A percentile compares a stretch with the other conserved stretches of the same genome.
Evolutionary conservation across 768 basidiomycete species (phyloP).

Genomic region (Cyathus striatus): DNA sequence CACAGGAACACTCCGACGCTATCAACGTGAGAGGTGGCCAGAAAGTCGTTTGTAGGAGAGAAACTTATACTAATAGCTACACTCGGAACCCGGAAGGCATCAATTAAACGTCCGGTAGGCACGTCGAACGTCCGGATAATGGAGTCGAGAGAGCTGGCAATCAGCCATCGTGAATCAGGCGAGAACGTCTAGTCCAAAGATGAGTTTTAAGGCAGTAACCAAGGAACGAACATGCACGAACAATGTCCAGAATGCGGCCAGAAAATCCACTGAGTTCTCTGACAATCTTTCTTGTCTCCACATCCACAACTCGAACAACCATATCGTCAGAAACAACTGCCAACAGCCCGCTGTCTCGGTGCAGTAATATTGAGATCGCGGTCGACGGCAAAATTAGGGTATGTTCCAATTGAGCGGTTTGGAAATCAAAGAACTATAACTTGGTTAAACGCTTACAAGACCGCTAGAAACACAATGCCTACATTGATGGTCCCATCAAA

Average conservation of each 20-base stretch:
- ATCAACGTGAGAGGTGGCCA: slow-evolving; percentile 93
- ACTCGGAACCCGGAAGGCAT: slow-evolving; percentile 83
- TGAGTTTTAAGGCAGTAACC: not conserved
- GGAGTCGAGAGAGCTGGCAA: slow-evolving; percentile 84
- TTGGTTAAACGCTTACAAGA: not conserved
- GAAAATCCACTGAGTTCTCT: slow-evolving; percentile 84
- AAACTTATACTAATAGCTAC: slow-evolving; percentile 89
- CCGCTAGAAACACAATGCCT: slow-evolving; percentile 18
- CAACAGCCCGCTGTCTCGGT: slow-evolving; percentile 81
- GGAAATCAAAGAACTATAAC: slow-evolving; percentile 92
- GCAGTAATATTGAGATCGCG: slow-evolving; percentile 65
- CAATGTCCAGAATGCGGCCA: slow-evolving; percentile 85
- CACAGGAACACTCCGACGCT: slow-evolving; percentile 95
- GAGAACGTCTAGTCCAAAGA: slow-evolving; percentile 73
- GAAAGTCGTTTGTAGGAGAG: slow-evolving; percentile 92
- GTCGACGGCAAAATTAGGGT: slow-evolving; percentile 65
- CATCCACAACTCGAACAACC: slow-evolving; percentile 80
- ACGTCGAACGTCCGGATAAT: slow-evolving; percentile 94
- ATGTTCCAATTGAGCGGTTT: slow-evolving; percentile 70
- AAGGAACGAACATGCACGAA: slow-evolving; percentile 27
- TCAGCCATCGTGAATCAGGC: slow-evolving; percentile 91
- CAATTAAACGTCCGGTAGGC: slow-evolving; percentile 88
- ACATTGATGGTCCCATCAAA: slow-evolving; percentile 89
- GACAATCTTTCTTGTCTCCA: slow-evolving; percentile 84
- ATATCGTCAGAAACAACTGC: slow-evolving; percentile 85